phyloP scores from a whole-genome alignment of 192 early-diverging fungal species.

The Endogone sp. region DNA sequence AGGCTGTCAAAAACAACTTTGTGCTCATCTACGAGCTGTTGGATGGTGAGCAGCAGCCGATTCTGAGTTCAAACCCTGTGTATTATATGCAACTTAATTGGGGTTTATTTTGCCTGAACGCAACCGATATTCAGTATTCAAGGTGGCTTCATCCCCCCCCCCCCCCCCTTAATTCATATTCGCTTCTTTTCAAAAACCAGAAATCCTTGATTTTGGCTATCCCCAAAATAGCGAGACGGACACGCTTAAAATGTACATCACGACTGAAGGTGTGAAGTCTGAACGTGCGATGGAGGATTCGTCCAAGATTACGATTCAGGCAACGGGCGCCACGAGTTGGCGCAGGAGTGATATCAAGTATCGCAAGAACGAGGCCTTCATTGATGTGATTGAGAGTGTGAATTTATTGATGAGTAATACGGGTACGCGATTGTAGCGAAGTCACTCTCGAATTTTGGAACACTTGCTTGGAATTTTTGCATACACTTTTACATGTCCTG shows the following conservation, averaged over 20 bases:
- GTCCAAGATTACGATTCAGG: slow-evolving; percentile 89
- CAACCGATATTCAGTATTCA: not conserved
- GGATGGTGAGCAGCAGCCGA: slow-evolving; percentile 51
- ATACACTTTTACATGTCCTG: no score
- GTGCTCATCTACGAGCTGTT: slow-evolving; percentile 82
- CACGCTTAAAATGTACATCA: slow-evolving; percentile 82
- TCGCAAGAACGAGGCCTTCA: slow-evolving; percentile 97
- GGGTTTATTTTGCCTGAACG: not conserved
- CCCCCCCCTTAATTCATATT: not conserved
- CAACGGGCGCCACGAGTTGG: slow-evolving; percentile 94
- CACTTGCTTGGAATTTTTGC: no score
- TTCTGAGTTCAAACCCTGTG: no score
- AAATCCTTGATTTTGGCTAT: slow-evolving; percentile 85
- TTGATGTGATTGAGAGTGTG: slow-evolving; percentile 98
- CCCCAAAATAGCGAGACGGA: slow-evolving; percentile 84
- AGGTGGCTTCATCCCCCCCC: no score
- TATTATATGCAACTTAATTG: not conserved
- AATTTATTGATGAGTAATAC: slow-evolving; percentile 81
- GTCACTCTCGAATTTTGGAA: not conserved
- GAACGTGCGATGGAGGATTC: slow-evolving; percentile 60
- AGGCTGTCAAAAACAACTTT: slow-evolving; percentile 84
- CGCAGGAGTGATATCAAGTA: slow-evolving; percentile 91
- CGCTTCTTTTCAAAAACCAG: slow-evolving; percentile 21
- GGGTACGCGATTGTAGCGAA: slow-evolving; percentile 37
- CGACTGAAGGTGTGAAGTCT: slow-evolving; percentile 80